Base-by-base conservation (phyloP, 2,329 filamentous ascomycete species). In the Ophiostoma ips region DNA sequence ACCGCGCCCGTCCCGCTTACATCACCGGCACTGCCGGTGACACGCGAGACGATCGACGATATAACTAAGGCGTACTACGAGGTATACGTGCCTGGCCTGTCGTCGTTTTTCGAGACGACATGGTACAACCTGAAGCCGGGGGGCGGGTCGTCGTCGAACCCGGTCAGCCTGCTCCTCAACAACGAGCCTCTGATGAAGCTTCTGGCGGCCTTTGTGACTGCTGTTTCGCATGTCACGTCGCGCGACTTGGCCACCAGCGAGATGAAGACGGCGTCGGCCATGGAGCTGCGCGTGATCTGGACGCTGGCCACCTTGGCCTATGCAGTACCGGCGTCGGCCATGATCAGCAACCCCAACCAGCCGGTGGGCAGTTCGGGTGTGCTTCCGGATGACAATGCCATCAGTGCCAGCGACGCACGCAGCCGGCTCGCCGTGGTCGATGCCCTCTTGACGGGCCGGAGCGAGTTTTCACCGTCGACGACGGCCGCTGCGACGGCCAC, bases 351-450 rank as follows among this genome's bases (percentile, higher is more conserved):
- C 43, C 43, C 43, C 6, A 34, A 34, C 12, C 43, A 45, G 11
- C 28, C 43, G 11, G 12, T 33, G 3, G 43, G 43, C n/a, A 31
- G n/a, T 16, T 19, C n/a, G n/a, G 43, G 43, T 10, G 30, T 18
- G 15, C 15, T 75, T 1, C 56, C 68, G 3, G 73, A 78, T 18
- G 77, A 81, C 57, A 75, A 86, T 53, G 64, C 77, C 34, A 61
- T 74, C 21, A 75, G 86, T 53, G 64, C 77, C 34, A 62, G 74
- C 19, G 79, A 84, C 58, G 79, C 83, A 21, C 73, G 79, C 47
- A 79, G 81, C 52, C 79, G 89, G 19, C 73, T 95, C 36, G 75
- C 79, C 38, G 78, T 90, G 21, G 75, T 95, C 46, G 85, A 94
- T 61, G 73, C 79, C 5, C 71, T 95, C 33, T 67, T 95, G 30